Percentiles rank a stretch among this genome's conserved stretches.
phyloP scores from a whole-genome alignment of 2,329 filamentous ascomycete species.

The Aspergillus fumigatus region DNA sequence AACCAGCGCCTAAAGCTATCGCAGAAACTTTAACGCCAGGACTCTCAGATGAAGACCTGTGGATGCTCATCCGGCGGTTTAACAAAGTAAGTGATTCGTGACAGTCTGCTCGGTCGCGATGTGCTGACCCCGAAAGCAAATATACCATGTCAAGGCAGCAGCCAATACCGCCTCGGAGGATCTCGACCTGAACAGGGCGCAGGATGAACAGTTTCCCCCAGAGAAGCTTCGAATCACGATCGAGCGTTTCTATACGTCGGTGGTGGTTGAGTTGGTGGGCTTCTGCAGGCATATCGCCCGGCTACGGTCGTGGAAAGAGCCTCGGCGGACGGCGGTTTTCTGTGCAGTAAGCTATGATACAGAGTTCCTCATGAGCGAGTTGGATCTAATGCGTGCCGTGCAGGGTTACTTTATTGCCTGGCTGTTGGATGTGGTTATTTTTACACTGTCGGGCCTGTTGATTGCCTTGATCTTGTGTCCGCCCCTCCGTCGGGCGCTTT shows the following conservation, averaged over 20 bases:
- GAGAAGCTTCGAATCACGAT: slow-evolving; percentile 75
- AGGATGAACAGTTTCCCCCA: slow-evolving; percentile 79
- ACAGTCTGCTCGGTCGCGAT: neutral
- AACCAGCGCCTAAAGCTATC: neutral
- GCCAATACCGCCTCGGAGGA: slow-evolving; percentile 57
- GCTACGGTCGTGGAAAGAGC: slow-evolving; percentile 75
- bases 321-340: slow-evolving; percentile 62
- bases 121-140: slow-evolving; percentile 45
- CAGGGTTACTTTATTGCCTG: slow-evolving; percentile 61
- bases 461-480: slow-evolving; percentile 65
- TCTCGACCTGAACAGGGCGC: slow-evolving; percentile 74
- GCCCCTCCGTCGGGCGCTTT: slow-evolving; percentile 57
- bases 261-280: slow-evolving; percentile 62
- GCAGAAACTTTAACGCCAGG: neutral
- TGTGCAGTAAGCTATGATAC: slow-evolving; percentile 42
- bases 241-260: slow-evolving; percentile 77
- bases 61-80: slow-evolving; percentile 67
- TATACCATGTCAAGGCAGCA: slow-evolving; percentile 67
- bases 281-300: slow-evolving; percentile 70
- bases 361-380: neutral
- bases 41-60: slow-evolving; percentile 67
- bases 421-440: slow-evolving; percentile 66
- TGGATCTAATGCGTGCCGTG: neutral
- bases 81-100: slow-evolving; percentile 53
- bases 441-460: slow-evolving; percentile 54